These are phyloP conservation scores for Saccharomyces hybrid DNA, from an alignment of 1,139 yeast species.

Conservation along the genomic window DNA sequence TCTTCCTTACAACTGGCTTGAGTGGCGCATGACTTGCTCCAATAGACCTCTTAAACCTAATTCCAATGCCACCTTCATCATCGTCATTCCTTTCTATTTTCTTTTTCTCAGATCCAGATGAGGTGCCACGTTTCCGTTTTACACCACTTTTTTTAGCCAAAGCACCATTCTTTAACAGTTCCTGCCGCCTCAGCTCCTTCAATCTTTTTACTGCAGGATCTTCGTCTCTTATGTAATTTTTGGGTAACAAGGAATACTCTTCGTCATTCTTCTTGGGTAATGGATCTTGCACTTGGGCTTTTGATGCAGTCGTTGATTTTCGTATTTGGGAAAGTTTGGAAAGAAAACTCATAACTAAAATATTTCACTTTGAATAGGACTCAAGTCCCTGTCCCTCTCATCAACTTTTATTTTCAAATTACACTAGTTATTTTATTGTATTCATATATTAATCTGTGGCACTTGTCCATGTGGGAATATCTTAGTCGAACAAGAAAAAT, in stretches of 20 bases:
- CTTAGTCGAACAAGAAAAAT: not conserved
- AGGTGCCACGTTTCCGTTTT: constrained; percentile 7
- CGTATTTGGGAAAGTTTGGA: constrained; percentile 13
- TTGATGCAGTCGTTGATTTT: constrained; percentile 9
- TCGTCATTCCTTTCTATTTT: constrained; percentile 13
- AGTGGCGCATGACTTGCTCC: constrained; percentile 8
- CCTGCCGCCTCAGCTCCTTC: constrained; percentile 57
- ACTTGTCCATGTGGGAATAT: not conserved
- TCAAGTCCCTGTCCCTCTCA: not conserved
- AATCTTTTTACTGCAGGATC: constrained; percentile 46
- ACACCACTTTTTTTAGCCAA: constrained; percentile 7
- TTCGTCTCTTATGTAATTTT: constrained; percentile 27
- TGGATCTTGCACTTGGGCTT: constrained; percentile 1
- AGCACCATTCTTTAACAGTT: constrained; percentile 36
- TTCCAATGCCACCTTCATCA: constrained; percentile 13
- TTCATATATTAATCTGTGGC: not conserved
- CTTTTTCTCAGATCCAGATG: constrained; percentile 9
- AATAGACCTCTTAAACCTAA: constrained; percentile 17
- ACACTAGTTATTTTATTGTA: not conserved
- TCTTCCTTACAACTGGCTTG: constrained; percentile 16
- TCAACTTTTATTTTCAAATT: not conserved
- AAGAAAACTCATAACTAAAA: constrained; percentile 12
- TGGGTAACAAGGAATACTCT: constrained; percentile 21
- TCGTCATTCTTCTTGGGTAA: constrained; percentile 2
- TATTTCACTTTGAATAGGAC: not conserved